Evolutionary conservation across 2,329 filamentous ascomycete genomes (phyloP), one percentile per base, ranked within the genome.

Genomic region (Dryadomyces sulphureus): DNA sequence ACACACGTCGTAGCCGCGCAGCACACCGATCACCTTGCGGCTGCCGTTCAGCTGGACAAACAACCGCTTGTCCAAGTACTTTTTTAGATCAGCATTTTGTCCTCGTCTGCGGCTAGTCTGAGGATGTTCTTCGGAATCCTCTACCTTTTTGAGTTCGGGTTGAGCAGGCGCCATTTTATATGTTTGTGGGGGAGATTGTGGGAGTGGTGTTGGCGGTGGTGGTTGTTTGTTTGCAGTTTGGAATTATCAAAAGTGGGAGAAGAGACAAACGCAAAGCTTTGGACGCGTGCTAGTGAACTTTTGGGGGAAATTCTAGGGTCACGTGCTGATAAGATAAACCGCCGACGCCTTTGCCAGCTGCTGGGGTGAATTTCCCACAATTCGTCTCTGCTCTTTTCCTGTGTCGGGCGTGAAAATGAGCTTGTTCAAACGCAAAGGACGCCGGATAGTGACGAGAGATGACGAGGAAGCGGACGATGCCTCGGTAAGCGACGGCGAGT

Each of bases 41-140:
- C 89, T 94, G 60, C 92, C 92, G 66, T 98, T 98, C 46, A 98
- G 72, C 66, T 98, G 90, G 55, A 96, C 88, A 65, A 95, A 94
- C 60, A 98, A 77, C 67, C 90, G 79, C 79, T 98, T 98, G 74
- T 98, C 92, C 67, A 98, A 88, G 67, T 98, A 98, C 92, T 98
- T 58, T 2, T 24, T 32, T n/a, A n/a, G n/a, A n/a, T n/a, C n/a
- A 88, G 67, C 98, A 98, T 92, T 98, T 58, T 2, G 25, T 32
- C 30, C 2, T 5, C 22, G 45, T 36, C 48, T 50, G 48, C 24
- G 12, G 20, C 14, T 17, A 22, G 35, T 1, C 11, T 16, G 2
- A 16, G 32, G 11, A 11, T 7, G 2, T 22, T 14, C 19, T 7
- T 19, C 2, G 16, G 12, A 16, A 25, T 14, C 3, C 47, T 49